Evolutionary conservation across 108 stramenopile genomes (phyloP).

Genomic region (Thalassiosira profunda): DNA sequence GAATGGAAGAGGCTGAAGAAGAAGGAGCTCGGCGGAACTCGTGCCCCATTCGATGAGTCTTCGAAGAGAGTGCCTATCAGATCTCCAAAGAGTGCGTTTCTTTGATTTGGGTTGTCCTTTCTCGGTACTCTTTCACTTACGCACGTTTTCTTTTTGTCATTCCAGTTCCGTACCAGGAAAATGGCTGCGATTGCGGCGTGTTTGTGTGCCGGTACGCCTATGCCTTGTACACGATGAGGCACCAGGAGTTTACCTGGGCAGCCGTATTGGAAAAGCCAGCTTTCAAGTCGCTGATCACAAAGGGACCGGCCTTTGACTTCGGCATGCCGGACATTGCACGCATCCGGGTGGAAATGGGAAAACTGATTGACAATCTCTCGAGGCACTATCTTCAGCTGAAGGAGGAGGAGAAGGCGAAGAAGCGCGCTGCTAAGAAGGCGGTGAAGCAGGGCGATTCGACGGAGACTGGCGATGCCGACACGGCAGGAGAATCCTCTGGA

Average conservation of each 20-base stretch:
- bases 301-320: slow-evolving; percentile 53
- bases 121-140: not conserved
- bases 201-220: slow-evolving; percentile 91
- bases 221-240: slow-evolving; percentile 62
- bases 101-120: slow-evolving; percentile 52
- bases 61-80: slow-evolving; percentile 45
- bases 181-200: slow-evolving; percentile 91
- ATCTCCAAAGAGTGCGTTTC: slow-evolving; percentile 65
- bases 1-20: slow-evolving; percentile 70
- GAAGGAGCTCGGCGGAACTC: not conserved
- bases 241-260: slow-evolving; percentile 40
- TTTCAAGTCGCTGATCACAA: slow-evolving; percentile 45
- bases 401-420: slow-evolving; percentile 8
- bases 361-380: slow-evolving; percentile 57
- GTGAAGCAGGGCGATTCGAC: slow-evolving; percentile 14
- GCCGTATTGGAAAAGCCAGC: slow-evolving; percentile 24
- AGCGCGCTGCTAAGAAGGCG: slow-evolving; percentile 7
- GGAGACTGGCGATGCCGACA: not conserved
- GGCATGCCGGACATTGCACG: slow-evolving; percentile 68
- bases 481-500: not conserved
- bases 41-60: slow-evolving; percentile 39
- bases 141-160: slow-evolving; percentile 6
- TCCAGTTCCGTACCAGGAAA: slow-evolving; percentile 85
- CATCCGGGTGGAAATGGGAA: slow-evolving; percentile 64
- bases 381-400: slow-evolving; percentile 30